Base-by-base conservation (phyloP, 2,329 filamentous ascomycete genomes). In the Ramularia collo-cygni region DNA sequence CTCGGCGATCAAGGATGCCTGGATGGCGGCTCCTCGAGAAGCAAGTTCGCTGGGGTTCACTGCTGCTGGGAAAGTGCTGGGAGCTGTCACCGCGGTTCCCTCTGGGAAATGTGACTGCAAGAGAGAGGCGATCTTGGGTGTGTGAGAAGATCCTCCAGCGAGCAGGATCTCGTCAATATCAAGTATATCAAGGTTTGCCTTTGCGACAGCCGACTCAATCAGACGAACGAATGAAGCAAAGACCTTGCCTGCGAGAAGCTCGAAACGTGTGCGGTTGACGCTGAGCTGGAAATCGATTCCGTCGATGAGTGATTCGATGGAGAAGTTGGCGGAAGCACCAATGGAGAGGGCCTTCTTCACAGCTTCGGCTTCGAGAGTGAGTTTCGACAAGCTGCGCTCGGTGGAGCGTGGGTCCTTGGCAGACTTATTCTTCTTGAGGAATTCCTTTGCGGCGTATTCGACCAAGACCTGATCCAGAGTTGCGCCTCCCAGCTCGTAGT, bases 381-480 rank as follows among this genome's bases (percentile, higher is more conserved):
- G 73, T 76, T 96, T 98, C 46, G 92, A 89, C 55, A 95, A 70
- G 56, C 84, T 83, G 57, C 81, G 81, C 40, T 81, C 74, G 62
- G 92, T 86, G 60, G 81, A 76, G 54, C 89, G 78, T 15, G 92
- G 92, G 65, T 96, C 92, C 29, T 51, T 48, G 21, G 58, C 51
- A 42, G 78, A 78, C 70, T 81, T 83, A 76, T 96, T 79, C 76
- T 94, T 95, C 78, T 98, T 96, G 60, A 92, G 77, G 70, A 98
- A 98, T 68, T 98, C 92, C 75, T 98, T 98, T 55, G 90, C 85
- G 56, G 96, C 95, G 73, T 95, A 83, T 63, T 98, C 90, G 63
- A 95, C 85, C 43, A 98, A 75, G 35, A 90, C 83, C 63, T 92
- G 77, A 70, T 98, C 92, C 42, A 98, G 75, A 52, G 88, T 81